These are phyloP conservation scores for Eleusine coracana DNA, from an alignment of 176 grass and related monocot genomes.

Conservation along the genomic window DNA sequence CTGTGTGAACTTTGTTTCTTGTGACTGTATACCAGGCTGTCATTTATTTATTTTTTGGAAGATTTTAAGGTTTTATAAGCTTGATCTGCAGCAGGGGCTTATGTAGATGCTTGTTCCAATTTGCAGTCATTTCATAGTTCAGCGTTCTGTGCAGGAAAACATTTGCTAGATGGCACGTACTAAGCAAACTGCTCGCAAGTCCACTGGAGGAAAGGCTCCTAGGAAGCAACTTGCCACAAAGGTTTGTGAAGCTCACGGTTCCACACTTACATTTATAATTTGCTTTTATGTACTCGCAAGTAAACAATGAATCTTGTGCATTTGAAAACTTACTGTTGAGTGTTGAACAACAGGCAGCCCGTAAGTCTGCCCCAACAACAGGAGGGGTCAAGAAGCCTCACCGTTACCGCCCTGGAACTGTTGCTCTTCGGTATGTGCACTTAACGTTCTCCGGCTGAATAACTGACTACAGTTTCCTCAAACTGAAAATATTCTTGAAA, in stretches of 20 bases:
- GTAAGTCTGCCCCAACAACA: slow-evolving; percentile 46
- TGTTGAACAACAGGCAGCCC: slow-evolving; percentile 38
- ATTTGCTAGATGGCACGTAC: slow-evolving; percentile 46
- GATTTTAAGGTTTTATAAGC: neutral
- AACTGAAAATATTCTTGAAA: neutral
- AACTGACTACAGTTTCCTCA: neutral
- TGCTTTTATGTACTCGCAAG: neutral
- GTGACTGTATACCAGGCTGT: neutral
- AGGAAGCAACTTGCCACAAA: slow-evolving; percentile 55
- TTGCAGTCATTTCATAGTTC: neutral
- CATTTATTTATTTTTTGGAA: too few relatives aligned
- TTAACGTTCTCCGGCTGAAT: neutral
- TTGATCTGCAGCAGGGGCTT: neutral
- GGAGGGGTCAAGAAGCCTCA: slow-evolving; percentile 59
- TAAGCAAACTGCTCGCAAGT: slow-evolving; percentile 59
- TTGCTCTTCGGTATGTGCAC: slow-evolving; percentile 34
- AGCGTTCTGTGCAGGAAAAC: neutral
- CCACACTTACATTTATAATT: neutral
- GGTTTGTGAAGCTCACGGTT: slow-evolving; percentile 9
- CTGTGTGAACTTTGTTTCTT: neutral
- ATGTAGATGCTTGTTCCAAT: neutral
- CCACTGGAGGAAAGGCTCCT: slow-evolving; percentile 54
- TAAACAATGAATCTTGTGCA: neutral
- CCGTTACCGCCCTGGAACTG: slow-evolving; percentile 49
- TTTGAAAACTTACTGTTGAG: neutral